Evolutionary conservation across 1,284 basidiomycete genomes (phyloP).

Genomic region (Apiotrichum laibachii): DNA sequence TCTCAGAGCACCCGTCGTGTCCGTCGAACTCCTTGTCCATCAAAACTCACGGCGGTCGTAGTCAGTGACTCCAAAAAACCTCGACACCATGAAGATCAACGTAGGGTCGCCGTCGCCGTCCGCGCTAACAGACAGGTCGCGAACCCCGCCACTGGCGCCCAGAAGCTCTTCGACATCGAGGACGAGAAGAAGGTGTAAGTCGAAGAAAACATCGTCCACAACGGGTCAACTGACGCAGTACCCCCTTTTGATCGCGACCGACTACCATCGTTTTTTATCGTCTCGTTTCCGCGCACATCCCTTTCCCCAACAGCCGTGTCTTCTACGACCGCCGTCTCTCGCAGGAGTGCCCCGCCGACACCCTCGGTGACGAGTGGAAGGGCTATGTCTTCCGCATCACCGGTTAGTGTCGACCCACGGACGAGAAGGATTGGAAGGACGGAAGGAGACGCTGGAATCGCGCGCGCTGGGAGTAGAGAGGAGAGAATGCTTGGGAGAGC

Average conservation of each 20-base stretch:
- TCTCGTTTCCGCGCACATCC: not conserved
- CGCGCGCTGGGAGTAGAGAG: not conserved
- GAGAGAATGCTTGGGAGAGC: not conserved
- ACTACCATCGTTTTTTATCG: not conserved
- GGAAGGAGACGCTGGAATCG: not conserved
- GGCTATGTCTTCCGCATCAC: conserved; percentile 97
- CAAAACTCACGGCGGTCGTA: not conserved
- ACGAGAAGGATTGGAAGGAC: not conserved
- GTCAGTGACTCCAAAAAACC: not conserved
- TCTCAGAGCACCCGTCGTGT: not conserved
- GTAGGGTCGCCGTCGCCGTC: not conserved
- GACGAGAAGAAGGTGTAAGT: conserved; percentile 85
- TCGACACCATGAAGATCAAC: not conserved
- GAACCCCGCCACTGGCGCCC: conserved; percentile 92
- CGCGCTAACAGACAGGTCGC: conserved; percentile 59
- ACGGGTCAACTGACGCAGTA: not conserved
- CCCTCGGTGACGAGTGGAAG: conserved; percentile 93
- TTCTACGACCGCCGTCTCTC: conserved; percentile 97
- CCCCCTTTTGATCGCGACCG: not conserved
- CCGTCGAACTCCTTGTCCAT: not conserved
- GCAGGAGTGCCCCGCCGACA: conserved; percentile 84
- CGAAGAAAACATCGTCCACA: not conserved
- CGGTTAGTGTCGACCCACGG: conserved; percentile 56
- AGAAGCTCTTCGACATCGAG: conserved; percentile 93
- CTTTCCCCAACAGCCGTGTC: conserved; percentile 62